A percentile compares a stretch with the other conserved stretches of the same genome.
These are phyloP conservation scores for Aspergillus candidus DNA, from an alignment of 2,329 filamentous ascomycete species.

Conservation along the genomic window DNA sequence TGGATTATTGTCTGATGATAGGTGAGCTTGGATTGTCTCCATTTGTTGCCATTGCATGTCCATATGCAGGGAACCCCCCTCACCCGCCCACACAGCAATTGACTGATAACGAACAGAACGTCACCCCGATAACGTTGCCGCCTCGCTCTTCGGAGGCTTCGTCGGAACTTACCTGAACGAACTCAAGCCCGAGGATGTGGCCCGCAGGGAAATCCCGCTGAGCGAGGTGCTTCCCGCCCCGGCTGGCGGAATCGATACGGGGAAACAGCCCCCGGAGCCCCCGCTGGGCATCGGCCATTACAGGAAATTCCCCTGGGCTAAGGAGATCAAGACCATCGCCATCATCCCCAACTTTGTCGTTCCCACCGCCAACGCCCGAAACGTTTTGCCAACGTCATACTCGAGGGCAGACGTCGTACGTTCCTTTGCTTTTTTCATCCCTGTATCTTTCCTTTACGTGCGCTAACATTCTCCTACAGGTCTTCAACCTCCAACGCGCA, in stretches of 20 bases:
- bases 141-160: constrained; percentile 91
- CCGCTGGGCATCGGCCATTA: constrained; percentile 90
- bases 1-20: constrained; percentile 98
- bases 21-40: constrained; percentile 44
- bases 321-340: constrained; percentile 92
- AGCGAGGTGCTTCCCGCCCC: constrained; percentile 88
- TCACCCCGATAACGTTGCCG: constrained; percentile 91
- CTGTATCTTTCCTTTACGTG: no score
- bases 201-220: constrained; percentile 85
- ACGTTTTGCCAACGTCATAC: constrained; percentile 76
- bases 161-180: constrained; percentile 96
- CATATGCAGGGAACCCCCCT: no score
- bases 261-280: constrained; percentile 78
- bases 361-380: constrained; percentile 82
- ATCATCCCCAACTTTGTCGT: constrained; percentile 96
- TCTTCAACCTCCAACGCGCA: constrained; percentile 90
- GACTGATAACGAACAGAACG: constrained; percentile 46
- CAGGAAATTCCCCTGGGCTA: constrained; percentile 89
- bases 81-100: no score
- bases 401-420: constrained; percentile 73
- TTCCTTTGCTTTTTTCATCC: no score
- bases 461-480: constrained; percentile 22
- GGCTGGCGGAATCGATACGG: constrained; percentile 86
- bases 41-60: neutral
- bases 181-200: constrained; percentile 78